phyloP scores from a whole-genome alignment of 768 basidiomycete genomes.

The Mycena polygramma region DNA sequence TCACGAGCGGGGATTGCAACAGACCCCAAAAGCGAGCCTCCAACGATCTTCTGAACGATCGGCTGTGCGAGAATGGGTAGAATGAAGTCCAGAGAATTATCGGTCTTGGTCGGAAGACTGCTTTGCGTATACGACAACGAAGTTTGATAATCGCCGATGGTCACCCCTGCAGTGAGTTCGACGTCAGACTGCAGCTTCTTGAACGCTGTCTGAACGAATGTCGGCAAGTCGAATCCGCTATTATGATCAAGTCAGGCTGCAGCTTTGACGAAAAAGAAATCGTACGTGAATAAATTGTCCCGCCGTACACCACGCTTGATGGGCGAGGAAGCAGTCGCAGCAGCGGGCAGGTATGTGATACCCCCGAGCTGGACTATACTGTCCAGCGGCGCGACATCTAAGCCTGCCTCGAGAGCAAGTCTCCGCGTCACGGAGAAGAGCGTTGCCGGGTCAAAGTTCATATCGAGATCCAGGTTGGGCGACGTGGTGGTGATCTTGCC shows the following conservation, averaged over 20 bases:
- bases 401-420: constrained; percentile 73
- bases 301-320: constrained; percentile 46
- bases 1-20: constrained; percentile 23
- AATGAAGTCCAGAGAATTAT: constrained; percentile 71
- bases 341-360: constrained; percentile 66
- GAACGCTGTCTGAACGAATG: constrained; percentile 76
- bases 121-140: constrained; percentile 72
- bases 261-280: neutral
- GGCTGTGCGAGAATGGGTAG: constrained; percentile 79
- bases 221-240: constrained; percentile 74
- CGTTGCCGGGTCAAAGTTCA: constrained; percentile 78
- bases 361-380: constrained; percentile 76
- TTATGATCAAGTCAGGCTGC: constrained; percentile 2
- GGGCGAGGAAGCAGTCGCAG: constrained; percentile 44
- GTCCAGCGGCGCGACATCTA: constrained; percentile 73
- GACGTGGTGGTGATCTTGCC: constrained; percentile 70
- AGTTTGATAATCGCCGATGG: constrained; percentile 76
- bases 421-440: constrained; percentile 80
- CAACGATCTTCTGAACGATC: constrained; percentile 80
- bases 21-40: constrained; percentile 67
- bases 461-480: constrained; percentile 68
- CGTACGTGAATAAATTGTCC: constrained; percentile 68
- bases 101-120: constrained; percentile 69
- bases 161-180: constrained; percentile 64
- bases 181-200: constrained; percentile 74